Evolutionary conservation across 108 stramenopile species (phyloP).

Genomic region (Cylindrotheca fusiformis): DNA sequence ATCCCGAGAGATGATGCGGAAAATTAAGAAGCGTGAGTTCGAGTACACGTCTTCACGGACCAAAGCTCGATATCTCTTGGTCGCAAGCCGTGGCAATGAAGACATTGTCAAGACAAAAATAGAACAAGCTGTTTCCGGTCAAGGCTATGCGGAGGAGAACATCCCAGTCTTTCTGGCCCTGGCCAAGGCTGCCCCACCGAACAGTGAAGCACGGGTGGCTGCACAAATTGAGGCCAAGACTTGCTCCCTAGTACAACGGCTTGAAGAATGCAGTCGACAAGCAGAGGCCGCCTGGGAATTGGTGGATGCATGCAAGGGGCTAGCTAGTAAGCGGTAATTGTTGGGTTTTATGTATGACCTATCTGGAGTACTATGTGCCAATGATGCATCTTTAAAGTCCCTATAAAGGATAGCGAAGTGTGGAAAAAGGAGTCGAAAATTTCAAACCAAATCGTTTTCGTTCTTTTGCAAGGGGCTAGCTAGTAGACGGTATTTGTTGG

Average conservation of each 20-base stretch:
- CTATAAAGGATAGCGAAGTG: too few relatives aligned
- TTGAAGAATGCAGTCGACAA: slow-evolving; percentile 43
- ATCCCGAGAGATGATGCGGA: slow-evolving; percentile 65
- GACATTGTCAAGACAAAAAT: slow-evolving; percentile 57
- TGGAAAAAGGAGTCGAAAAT: too few relatives aligned
- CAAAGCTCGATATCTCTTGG: slow-evolving; percentile 66
- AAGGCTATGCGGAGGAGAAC: slow-evolving; percentile 45
- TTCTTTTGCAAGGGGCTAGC: slow-evolving; percentile 20
- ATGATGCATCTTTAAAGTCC: too few relatives aligned
- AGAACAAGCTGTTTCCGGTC: slow-evolving; percentile 61
- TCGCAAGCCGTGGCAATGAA: slow-evolving; percentile 58
- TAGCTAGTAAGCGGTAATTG: too few relatives aligned
- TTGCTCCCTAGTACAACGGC: slow-evolving; percentile 43
- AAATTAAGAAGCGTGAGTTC: slow-evolving; percentile 74
- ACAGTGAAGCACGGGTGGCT: slow-evolving; percentile 64
- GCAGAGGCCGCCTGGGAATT: slow-evolving; percentile 43
- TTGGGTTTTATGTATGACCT: too few relatives aligned
- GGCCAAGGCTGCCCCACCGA: slow-evolving; percentile 38
- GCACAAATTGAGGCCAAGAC: slow-evolving; percentile 64
- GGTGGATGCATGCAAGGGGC: slow-evolving; percentile 37
- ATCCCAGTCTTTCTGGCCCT: slow-evolving; percentile 34
- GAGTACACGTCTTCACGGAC: slow-evolving; percentile 74
- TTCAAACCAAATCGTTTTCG: too few relatives aligned
- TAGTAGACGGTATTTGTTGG: too few relatives aligned
- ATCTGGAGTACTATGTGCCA: too few relatives aligned